Evolutionary conservation across 768 basidiomycete species (phyloP), one percentile per base, ranked within the genome.

Genomic region (Baorangia bicolor): DNA sequence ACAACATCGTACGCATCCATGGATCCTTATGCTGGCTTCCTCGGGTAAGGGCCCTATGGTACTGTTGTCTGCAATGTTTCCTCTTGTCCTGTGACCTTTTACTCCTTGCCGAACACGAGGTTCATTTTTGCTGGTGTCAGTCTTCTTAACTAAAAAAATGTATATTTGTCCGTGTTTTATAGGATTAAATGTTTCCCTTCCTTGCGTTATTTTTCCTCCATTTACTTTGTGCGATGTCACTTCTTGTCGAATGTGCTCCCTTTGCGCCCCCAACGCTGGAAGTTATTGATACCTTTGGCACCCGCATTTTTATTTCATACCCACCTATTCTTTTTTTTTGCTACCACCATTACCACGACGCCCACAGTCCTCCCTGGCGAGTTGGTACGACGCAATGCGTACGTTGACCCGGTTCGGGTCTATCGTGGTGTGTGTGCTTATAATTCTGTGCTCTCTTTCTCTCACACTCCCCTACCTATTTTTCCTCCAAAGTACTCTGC

Each of bases 1-100:
- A 72, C 70, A 0, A 18, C 65, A 11, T 56, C 64, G 5, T 69
- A 71, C 37, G 64, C 59, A 9, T 38, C 59, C 27, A 41, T 68
- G 27, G 69, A 70, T 33, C 65, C 69, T 23, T 70, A 70, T 35
- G 61, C 49, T 37, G 51, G 60, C 38, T 53, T 31, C 21, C 3
- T 18, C 13, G 55, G 25, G 11, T 69, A 58, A 67, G 13, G 34
- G n/a, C 2, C 12, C 9, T 14, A 10, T 21, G 45, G 41, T 42
- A 37, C 40, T 21, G 35, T 20, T 20, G 18, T 52, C 38, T 50
- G 8, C 50, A 25, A 33, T 31, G 18, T 40, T 39, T 25, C 31
- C 16, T 49, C 33, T 45, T 31, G 23, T 38, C 40, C 14, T 50
- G 42, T 58, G 49, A 48, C 45, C 4, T 41, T 48, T 28, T 31